Conservation (phyloP, 495 filamentous ascomycete genomes). For the Apodospora peruviana region DNA sequence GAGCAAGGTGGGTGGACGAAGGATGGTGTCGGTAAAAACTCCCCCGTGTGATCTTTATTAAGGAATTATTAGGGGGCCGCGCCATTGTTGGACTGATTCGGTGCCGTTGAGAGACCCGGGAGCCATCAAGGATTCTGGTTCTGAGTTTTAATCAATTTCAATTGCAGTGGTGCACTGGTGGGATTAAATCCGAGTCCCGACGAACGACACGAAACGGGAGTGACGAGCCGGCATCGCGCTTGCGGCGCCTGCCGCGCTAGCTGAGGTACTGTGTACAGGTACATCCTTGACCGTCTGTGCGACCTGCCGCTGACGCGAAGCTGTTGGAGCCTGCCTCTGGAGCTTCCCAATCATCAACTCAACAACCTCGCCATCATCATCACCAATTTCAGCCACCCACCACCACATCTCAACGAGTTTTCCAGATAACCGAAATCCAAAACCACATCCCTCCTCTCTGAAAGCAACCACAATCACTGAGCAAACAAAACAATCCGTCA, state of each 20-base stretch:
- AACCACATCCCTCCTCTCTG: not conserved
- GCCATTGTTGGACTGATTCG: too few species aligned
- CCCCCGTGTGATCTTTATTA: slow-evolving; percentile 67
- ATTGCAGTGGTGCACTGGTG: too few species aligned
- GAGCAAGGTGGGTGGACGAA: slow-evolving; percentile 1
- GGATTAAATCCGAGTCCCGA: too few species aligned
- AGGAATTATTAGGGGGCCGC: slow-evolving; percentile 48
- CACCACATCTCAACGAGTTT: not conserved
- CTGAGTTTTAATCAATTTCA: too few species aligned
- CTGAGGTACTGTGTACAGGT: too few species aligned
- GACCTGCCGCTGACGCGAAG: slow-evolving; percentile 28
- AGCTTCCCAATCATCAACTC: slow-evolving; percentile 10
- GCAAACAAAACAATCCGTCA: not conserved
- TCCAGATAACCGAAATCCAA: slow-evolving; percentile 2
- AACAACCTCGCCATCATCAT: slow-evolving; percentile 6
- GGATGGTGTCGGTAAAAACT: slow-evolving; percentile 82
- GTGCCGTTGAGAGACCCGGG: too few species aligned
- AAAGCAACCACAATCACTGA: not conserved
- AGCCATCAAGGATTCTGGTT: too few species aligned
- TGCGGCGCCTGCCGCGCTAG: too few species aligned
- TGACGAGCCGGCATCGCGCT: slow-evolving; percentile 14
- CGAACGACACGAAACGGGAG: not conserved
- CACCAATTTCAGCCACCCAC: not conserved
- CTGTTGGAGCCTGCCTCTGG: slow-evolving; percentile 37
- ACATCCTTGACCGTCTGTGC: not conserved